A percentile compares a stretch with the other conserved stretches of the same genome.
These are phyloP conservation scores for Fennellomyces sp. DNA, from an alignment of 371 early-diverging fungal genomes.

Conservation along the genomic window DNA sequence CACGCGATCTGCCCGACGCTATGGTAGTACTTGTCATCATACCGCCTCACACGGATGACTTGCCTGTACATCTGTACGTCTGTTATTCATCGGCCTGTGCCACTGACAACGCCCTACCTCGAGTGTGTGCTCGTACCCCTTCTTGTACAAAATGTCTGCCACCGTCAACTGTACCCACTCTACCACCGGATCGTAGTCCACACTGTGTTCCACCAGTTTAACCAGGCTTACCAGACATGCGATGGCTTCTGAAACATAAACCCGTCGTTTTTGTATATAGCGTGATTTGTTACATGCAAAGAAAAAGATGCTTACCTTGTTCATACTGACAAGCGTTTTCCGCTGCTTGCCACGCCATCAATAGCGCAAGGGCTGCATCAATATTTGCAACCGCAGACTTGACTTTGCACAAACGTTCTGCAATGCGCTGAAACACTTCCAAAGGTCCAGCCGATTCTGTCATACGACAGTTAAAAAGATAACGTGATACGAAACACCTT, in stretches of 20 bases:
- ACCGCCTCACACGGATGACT: neutral
- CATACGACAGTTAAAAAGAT: neutral
- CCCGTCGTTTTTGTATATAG: neutral
- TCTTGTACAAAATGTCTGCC: slow-evolving; percentile 6
- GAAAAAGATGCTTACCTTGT: neutral
- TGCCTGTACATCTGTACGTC: neutral
- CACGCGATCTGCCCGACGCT: slow-evolving; percentile 4
- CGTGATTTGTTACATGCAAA: neutral
- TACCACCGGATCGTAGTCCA: neutral
- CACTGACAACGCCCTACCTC: neutral
- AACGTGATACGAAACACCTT: neutral
- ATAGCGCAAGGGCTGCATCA: slow-evolving; percentile 6
- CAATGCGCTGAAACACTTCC: neutral
- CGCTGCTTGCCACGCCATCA: slow-evolving; percentile 4
- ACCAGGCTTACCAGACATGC: neutral
- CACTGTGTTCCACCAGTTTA: neutral
- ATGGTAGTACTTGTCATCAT: neutral
- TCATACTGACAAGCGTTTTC: neutral
- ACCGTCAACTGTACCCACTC: slow-evolving; percentile 2
- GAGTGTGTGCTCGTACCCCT: neutral
- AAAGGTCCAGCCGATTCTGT: neutral
- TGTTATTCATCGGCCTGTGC: neutral
- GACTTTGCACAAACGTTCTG: neutral
- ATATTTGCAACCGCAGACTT: neutral
- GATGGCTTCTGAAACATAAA: neutral